These are phyloP conservation scores for Pittosporum tobira DNA, from an alignment of 129 eudicot genomes.

Conservation along the genomic window DNA sequence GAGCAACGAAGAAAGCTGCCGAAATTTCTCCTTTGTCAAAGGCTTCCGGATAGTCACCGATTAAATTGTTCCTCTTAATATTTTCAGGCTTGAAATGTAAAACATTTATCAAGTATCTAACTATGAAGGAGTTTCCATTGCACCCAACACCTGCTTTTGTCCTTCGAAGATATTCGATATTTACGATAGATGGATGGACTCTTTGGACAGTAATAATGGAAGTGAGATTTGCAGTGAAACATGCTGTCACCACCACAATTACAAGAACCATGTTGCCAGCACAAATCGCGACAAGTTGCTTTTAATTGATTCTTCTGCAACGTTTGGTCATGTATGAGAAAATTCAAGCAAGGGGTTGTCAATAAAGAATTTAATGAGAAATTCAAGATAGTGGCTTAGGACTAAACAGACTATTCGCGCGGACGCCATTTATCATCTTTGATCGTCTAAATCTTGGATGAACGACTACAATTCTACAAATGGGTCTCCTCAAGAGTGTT, in stretches of 20 bases:
- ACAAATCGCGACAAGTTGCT: slow-evolving; percentile 43
- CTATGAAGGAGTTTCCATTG: slow-evolving; percentile 46
- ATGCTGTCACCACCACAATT: slow-evolving; percentile 34
- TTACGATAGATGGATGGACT: slow-evolving; percentile 21
- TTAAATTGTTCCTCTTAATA: slow-evolving; percentile 25
- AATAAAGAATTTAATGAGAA: too few species aligned
- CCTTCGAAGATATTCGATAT: slow-evolving; percentile 24
- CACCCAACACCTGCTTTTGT: slow-evolving; percentile 44
- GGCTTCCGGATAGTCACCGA: slow-evolving; percentile 32
- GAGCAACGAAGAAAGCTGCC: slow-evolving; percentile 50
- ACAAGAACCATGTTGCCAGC: slow-evolving; percentile 46
- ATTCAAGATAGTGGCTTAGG: too few species aligned
- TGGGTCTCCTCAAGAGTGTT: too few species aligned
- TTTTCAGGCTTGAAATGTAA: slow-evolving; percentile 33
- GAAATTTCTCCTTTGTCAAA: slow-evolving; percentile 36
- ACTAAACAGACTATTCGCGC: too few species aligned
- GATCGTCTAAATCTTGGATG: too few species aligned
- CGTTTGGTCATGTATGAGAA: background rate
- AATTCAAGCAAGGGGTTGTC: too few species aligned
- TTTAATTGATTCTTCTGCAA: slow-evolving; percentile 49
- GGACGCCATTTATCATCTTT: too few species aligned
- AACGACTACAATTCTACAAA: too few species aligned
- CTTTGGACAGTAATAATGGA: slow-evolving; percentile 39
- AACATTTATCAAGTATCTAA: slow-evolving; percentile 31
- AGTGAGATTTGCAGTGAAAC: slow-evolving; percentile 51